phyloP scores from a whole-genome alignment of 805 yeast genomes.

The Candida krabiensis region DNA sequence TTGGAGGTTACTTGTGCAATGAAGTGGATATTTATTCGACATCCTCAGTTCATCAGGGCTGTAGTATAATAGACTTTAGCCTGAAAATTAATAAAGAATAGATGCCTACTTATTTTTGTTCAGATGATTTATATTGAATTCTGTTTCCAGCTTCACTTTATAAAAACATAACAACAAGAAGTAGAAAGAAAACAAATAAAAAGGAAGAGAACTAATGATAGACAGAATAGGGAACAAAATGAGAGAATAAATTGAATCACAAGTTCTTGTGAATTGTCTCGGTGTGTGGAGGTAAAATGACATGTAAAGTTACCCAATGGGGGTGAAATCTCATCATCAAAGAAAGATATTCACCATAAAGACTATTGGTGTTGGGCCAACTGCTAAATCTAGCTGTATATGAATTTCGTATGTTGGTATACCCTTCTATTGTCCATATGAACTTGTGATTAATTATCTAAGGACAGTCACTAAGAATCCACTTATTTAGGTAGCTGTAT shows the following conservation, averaged over 20 bases:
- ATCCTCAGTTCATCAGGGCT: constrained; percentile 91
- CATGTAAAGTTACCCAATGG: too few relatives aligned
- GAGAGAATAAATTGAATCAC: too few relatives aligned
- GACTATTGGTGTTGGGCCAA: too few relatives aligned
- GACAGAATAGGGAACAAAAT: neutral
- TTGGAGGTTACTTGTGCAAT: constrained; percentile 63
- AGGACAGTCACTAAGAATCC: too few relatives aligned
- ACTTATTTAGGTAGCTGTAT: constrained; percentile 36
- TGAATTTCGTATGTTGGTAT: too few relatives aligned
- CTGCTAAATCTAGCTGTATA: too few relatives aligned
- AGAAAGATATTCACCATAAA: too few relatives aligned
- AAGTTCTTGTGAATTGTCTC: too few relatives aligned
- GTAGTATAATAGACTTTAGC: constrained; percentile 77
- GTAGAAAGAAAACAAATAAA: neutral
- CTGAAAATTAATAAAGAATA: constrained; percentile 55
- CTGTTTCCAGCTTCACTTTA: neutral
- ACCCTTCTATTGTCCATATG: too few relatives aligned
- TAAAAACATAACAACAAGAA: constrained; percentile 1
- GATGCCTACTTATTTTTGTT: neutral
- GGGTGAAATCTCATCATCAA: too few relatives aligned
- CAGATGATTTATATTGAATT: neutral
- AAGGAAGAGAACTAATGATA: neutral
- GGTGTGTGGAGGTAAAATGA: too few relatives aligned
- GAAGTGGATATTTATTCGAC: constrained; percentile 91
- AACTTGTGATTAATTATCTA: too few relatives aligned